Evolutionary conservation across 495 filamentous ascomycete genomes (phyloP).

Genomic region (Aspergillus steynii): DNA sequence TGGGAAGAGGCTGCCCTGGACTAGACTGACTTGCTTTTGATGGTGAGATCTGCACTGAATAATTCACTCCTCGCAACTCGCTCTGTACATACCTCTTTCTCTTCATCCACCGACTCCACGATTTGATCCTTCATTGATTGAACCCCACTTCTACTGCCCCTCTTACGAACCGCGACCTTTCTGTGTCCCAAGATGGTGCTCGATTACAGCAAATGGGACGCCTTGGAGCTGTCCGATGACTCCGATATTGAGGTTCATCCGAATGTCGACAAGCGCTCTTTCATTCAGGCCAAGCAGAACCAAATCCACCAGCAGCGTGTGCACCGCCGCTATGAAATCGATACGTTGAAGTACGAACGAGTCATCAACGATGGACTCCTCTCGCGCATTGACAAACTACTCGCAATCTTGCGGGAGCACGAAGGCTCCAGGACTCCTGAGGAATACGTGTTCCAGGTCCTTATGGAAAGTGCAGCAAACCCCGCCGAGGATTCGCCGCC

Average conservation of each 20-base stretch:
- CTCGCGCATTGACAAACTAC: constrained; percentile 74
- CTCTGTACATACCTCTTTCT: too few relatives aligned
- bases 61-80: background rate
- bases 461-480: constrained; percentile 76
- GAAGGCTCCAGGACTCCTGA: constrained; percentile 69
- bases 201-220: constrained; percentile 97
- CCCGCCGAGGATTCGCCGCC: constrained; percentile 73
- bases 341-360: constrained; percentile 88
- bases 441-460: constrained; percentile 79
- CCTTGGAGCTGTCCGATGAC: constrained; percentile 94
- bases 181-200: constrained; percentile 68
- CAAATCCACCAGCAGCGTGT: constrained; percentile 90
- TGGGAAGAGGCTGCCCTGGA: constrained; percentile 4
- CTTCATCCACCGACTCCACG: background rate
- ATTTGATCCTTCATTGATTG: background rate
- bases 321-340: constrained; percentile 82
- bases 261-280: constrained; percentile 97
- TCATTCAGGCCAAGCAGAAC: constrained; percentile 96
- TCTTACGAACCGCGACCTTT: constrained; percentile 14
- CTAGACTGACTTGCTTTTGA: background rate
- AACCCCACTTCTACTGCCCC: constrained; percentile 25
- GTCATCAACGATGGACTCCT: constrained; percentile 90
- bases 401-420: constrained; percentile 67
- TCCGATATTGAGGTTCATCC: constrained; percentile 98
- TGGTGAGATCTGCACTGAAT: background rate